Conservation (phyloP, 176 grass and related monocot species). For the Aegilops umbellulata region DNA sequence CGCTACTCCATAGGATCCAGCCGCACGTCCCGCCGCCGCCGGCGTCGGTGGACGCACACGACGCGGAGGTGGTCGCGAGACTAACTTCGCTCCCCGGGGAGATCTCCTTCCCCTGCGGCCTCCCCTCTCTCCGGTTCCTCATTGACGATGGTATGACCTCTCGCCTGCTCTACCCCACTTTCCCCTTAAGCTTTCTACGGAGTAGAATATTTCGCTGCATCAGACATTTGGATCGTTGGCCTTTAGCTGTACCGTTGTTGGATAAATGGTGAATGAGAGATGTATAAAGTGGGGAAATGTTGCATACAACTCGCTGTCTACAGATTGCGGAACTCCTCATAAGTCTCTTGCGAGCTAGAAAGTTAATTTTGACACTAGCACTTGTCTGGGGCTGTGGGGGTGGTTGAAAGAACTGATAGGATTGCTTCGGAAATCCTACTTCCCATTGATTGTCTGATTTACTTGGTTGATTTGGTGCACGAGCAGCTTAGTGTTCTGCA, state of each 20-base stretch:
- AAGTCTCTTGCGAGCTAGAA: not conserved
- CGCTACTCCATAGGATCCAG: conserved; percentile 38
- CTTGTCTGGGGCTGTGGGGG: not conserved
- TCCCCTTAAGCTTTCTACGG: too few relatives aligned
- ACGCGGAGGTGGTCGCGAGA: conserved; percentile 39
- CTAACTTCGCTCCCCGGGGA: conserved; percentile 40
- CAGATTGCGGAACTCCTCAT: not conserved
- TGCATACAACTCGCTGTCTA: not conserved
- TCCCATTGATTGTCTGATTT: not conserved
- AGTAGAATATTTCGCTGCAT: not conserved
- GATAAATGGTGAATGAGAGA: not conserved
- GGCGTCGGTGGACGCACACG: conserved; percentile 28
- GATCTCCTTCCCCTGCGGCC: conserved; percentile 67
- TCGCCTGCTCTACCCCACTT: not conserved
- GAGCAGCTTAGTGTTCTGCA: not conserved
- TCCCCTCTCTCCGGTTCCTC: conserved; percentile 81
- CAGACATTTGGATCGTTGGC: not conserved
- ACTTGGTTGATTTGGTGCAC: not conserved
- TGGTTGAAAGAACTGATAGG: not conserved
- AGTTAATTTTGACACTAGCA: not conserved
- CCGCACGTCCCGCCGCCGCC: conserved; percentile 4
- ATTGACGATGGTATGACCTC: conserved; percentile 57
- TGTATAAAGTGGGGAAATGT: not conserved
- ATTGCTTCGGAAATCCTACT: not conserved
- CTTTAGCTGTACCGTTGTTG: not conserved